Evolutionary conservation across 78 protist species (phyloP).

Genomic region (Dictyostelium capitatum): DNA sequence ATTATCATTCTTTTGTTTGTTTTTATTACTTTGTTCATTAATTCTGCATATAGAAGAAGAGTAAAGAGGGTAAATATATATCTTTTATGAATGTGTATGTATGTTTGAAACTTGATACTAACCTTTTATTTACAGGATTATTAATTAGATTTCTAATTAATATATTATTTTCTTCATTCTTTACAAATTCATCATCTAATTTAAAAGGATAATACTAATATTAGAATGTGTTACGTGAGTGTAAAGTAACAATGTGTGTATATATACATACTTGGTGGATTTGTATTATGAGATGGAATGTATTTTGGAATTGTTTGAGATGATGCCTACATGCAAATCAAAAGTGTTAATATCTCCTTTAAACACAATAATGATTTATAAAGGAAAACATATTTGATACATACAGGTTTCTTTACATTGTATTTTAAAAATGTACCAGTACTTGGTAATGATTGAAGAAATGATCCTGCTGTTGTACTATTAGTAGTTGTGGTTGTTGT

Average conservation of each 20-base stretch:
- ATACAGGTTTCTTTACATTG: slow-evolving; percentile 12
- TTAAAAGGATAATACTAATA: not conserved
- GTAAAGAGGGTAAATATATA: no score
- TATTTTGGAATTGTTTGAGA: slow-evolving; percentile 1
- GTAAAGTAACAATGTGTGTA: not conserved
- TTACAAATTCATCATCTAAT: slow-evolving; percentile 29
- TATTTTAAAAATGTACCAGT: slow-evolving; percentile 12
- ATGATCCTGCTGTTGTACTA: not conserved
- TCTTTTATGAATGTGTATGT: not conserved
- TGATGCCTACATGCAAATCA: not conserved
- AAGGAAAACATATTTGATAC: not conserved
- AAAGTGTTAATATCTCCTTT: no score
- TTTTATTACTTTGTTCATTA: not conserved
- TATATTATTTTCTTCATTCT: slow-evolving; percentile 22
- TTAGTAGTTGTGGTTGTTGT: not conserved
- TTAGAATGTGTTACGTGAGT: not conserved
- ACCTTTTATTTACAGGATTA: not conserved
- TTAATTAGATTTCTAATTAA: not conserved
- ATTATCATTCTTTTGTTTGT: not conserved
- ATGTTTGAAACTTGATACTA: not conserved
- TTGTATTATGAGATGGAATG: slow-evolving; percentile 24
- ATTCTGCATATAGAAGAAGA: not conserved
- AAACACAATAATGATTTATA: no score
- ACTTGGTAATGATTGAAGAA: not conserved
- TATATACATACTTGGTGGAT: slow-evolving; percentile 34